Evolutionary conservation across 2,329 filamentous ascomycete species (phyloP), one percentile per base, ranked within the genome.

Genomic region (Trichoderma breve): DNA sequence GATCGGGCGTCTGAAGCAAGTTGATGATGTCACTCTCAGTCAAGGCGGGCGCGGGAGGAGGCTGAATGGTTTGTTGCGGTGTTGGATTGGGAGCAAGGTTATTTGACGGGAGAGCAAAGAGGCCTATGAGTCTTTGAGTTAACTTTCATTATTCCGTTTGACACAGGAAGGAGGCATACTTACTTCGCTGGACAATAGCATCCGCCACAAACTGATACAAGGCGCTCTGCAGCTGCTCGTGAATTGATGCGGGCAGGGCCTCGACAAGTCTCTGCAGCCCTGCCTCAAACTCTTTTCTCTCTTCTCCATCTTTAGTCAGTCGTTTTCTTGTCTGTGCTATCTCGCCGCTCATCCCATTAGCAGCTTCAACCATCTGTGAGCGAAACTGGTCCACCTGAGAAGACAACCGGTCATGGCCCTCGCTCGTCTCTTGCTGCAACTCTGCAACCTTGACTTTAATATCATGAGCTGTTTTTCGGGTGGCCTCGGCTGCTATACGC

Each of bases 131-230:
- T 14, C 15, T 3, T 6, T 6, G 4, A n/a, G 57, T 70, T 1
- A 70, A 26, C n/a, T 24, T 9, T 26, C 12, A 15, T 60, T n/a
- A 18, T 53, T 24, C 21, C 12, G 9, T 53, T 36, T 6, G 34
- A 6, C 4, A 34, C 28, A 24, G 18, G 6, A 36, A 28, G n/a
- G 3, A 53, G 7, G 21, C 21, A 28, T 18, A 9, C 67, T 53
- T 28, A 70, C 67, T 34, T 70, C 57, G 26, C 11, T 70, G 67
- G 21, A 62, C 67, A 3, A 70, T 62, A 3, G 57, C 15, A 70
- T 70, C 67, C 28, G 67, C 67, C 12, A 70, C 28, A 62, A 70
- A 62, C n/a, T 70, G 67, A 11, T 70, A 70, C 28, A 70, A 70
- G 14, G 67, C 57, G 26, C 39, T 70, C 30, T 70, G 67, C 9